Conservation (phyloP, 495 filamentous ascomycete species). For the Schizothecium vesticola region DNA sequence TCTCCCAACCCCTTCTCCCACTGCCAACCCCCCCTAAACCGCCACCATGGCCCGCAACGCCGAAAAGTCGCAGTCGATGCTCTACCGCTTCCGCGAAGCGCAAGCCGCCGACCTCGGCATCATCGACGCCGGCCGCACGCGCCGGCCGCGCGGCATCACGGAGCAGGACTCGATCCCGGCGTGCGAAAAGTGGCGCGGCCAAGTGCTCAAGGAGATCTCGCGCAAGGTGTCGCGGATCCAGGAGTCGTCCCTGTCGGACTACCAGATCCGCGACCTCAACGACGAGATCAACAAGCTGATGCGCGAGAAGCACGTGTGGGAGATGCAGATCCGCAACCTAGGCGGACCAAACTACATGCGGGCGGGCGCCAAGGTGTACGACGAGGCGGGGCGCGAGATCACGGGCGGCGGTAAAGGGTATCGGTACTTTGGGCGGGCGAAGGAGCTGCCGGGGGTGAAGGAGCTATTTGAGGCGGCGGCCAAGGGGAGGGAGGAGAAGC, state of each 20-base stretch:
- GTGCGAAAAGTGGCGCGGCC: slow-evolving; percentile 97
- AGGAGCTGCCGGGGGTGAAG: slow-evolving; percentile 90
- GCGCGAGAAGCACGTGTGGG: slow-evolving; percentile 98
- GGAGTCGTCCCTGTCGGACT: slow-evolving; percentile 81
- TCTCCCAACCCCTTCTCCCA: slow-evolving; percentile 17
- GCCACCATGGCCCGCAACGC: slow-evolving; percentile 59
- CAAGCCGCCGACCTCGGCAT: slow-evolving; percentile 96
- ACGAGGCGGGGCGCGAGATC: slow-evolving; percentile 88
- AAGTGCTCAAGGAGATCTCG: slow-evolving; percentile 94
- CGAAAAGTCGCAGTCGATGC: slow-evolving; percentile 99
- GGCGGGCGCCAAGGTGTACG: slow-evolving; percentile 77
- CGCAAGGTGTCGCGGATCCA: slow-evolving; percentile 96
- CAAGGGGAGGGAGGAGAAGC: slow-evolving; percentile 50
- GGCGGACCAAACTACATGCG: slow-evolving; percentile 98
- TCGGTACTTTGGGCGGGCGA: slow-evolving; percentile 77
- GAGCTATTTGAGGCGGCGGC: slow-evolving; percentile 85
- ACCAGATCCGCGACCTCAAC: slow-evolving; percentile 95
- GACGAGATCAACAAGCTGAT: slow-evolving; percentile 99
- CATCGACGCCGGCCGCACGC: slow-evolving; percentile 83
- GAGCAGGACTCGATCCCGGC: slow-evolving; percentile 73
- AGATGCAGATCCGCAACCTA: slow-evolving; percentile 87
- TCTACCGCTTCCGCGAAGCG: slow-evolving; percentile 97
- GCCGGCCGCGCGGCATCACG: slow-evolving; percentile 85
- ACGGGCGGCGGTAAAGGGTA: slow-evolving; percentile 87
- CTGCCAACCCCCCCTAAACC: not conserved